These are phyloP conservation scores for Gracilaria domingensis DNA, from an alignment of 23 red algal genomes.

Conservation along the genomic window DNA sequence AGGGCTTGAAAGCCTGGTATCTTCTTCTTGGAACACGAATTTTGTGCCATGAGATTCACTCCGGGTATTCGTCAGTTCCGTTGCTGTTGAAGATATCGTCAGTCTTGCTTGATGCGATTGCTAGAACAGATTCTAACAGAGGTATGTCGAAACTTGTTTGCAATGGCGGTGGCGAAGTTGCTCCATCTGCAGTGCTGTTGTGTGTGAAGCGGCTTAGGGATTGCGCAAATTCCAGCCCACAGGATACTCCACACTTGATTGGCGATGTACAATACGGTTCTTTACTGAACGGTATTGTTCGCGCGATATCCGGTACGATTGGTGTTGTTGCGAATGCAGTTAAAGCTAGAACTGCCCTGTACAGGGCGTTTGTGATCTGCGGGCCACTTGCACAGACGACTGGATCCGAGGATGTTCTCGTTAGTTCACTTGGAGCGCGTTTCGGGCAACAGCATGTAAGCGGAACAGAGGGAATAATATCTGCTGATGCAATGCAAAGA, in stretches of 20 bases:
- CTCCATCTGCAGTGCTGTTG: slow-evolving; percentile 38
- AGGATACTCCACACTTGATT: slow-evolving; percentile 41
- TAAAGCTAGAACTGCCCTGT: slow-evolving; percentile 50
- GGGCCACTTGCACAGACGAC: slow-evolving; percentile 36
- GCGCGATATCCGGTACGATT: slow-evolving; percentile 36
- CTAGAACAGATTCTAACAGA: slow-evolving; percentile 31
- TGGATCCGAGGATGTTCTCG: slow-evolving; percentile 47
- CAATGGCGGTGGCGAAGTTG: slow-evolving; percentile 60
- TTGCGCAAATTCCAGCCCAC: slow-evolving; percentile 37
- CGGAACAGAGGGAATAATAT: slow-evolving; percentile 54
- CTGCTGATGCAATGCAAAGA: slow-evolving; percentile 56
- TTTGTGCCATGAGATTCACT: slow-evolving; percentile 22
- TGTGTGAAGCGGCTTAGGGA: slow-evolving; percentile 55
- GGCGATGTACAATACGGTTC: slow-evolving; percentile 56
- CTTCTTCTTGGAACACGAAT: slow-evolving; percentile 41
- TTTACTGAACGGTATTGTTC: slow-evolving; percentile 62
- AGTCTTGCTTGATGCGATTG: slow-evolving; percentile 30
- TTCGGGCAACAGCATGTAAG: slow-evolving; percentile 52
- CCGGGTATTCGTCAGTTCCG: slow-evolving; percentile 1
- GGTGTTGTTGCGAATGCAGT: slow-evolving; percentile 51
- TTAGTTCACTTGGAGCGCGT: slow-evolving; percentile 41
- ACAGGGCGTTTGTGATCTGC: slow-evolving; percentile 60
- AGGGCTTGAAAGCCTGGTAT: slow-evolving; percentile 47
- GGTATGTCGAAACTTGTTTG: slow-evolving; percentile 26
- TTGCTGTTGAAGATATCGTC: slow-evolving; percentile 35